Evolutionary conservation across 345 rosid species (phyloP).

Genomic region (Lagerstroemia speciosa): DNA sequence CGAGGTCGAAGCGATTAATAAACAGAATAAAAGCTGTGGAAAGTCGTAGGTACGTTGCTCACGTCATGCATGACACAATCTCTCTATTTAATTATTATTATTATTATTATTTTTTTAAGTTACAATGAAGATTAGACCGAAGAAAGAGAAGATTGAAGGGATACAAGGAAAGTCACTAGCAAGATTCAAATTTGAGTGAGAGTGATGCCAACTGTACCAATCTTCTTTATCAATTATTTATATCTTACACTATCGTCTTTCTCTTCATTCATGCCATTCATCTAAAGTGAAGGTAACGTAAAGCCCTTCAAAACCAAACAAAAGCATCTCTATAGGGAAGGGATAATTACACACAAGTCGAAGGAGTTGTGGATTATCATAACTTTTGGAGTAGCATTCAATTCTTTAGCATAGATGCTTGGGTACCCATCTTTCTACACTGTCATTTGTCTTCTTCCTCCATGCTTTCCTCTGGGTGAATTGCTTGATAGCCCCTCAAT

Average conservation of each 20-base stretch:
- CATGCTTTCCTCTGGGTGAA: background rate
- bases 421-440: background rate
- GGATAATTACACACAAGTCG: background rate
- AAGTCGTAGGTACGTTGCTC: conserved; percentile 27
- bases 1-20: conserved; percentile 8
- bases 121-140: background rate
- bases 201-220: too few species aligned
- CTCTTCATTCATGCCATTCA: conserved; percentile 14
- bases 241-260: too few species aligned
- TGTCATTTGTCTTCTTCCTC: background rate
- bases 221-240: too few species aligned
- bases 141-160: background rate
- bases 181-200: too few species aligned
- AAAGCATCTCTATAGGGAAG: conserved; percentile 38
- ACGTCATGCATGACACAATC: conserved; percentile 40
- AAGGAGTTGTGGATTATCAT: conserved; percentile 37
- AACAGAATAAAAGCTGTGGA: conserved; percentile 17
- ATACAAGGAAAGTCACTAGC: background rate
- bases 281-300: conserved; percentile 21
- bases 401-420: conserved; percentile 2
- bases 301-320: conserved; percentile 33
- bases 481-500: background rate
- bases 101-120: background rate
- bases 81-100: background rate
- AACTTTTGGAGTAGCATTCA: conserved; percentile 8